Conservation (phyloP, 257 asterid genomes). For the Jaltomata sinuosa region DNA sequence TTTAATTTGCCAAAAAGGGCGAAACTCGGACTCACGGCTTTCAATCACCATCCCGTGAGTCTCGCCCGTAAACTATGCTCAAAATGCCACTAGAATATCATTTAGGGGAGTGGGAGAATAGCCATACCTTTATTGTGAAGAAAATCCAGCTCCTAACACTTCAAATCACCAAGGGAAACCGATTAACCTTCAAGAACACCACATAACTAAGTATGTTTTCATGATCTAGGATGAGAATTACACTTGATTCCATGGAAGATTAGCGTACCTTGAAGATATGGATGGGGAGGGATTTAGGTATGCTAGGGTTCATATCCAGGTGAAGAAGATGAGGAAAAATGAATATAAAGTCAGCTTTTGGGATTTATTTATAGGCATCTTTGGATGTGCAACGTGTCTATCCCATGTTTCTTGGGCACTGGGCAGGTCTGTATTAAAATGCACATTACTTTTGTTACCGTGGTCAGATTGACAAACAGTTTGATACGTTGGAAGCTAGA, state of each 20-base stretch:
- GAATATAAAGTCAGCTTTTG: neutral
- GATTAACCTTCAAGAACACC: neutral
- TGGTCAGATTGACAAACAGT: neutral
- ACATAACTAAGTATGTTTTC: neutral
- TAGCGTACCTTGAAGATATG: neutral
- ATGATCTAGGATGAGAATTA: neutral
- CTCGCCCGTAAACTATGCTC: neutral
- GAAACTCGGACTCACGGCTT: neutral
- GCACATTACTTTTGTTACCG: too few relatives aligned
- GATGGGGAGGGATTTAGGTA: neutral
- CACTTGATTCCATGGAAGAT: neutral
- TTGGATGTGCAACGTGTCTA: neutral
- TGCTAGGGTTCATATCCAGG: neutral
- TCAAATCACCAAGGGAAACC: neutral
- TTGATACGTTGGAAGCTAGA: neutral
- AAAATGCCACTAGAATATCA: neutral
- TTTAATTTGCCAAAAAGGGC: neutral
- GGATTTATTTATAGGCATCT: neutral
- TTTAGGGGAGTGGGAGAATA: too few relatives aligned
- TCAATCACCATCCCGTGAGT: neutral
- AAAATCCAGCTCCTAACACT: neutral
- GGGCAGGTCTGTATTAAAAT: neutral
- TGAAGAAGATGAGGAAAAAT: neutral
- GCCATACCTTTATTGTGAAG: too few relatives aligned
- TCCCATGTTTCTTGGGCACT: neutral